Base-by-base conservation (phyloP, 495 filamentous ascomycete species). In the Niebla homalea region DNA sequence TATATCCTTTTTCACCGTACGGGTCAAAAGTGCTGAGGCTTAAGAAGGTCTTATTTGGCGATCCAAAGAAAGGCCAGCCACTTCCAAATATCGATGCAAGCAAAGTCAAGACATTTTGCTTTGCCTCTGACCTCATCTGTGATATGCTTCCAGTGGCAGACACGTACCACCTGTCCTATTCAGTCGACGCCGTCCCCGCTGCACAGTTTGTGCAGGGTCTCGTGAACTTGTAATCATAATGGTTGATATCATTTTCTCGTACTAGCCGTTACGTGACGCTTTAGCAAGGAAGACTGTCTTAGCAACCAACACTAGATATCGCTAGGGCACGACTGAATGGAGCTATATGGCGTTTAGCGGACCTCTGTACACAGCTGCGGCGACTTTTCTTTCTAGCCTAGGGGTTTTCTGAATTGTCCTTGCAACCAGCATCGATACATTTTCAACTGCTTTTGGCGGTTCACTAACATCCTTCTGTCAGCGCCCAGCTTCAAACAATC, bases 351-450 rank as follows among this genome's bases (percentile, higher is more conserved):
- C 14, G 29, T 32, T 42, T 42, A 10, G 39, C 2, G 39, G 39
- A 32, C 14, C 29, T n/a, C 8, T 37, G 36, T 48, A 42, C 54
- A 49, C 43, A 38, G 16, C 16, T 26, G 15, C 14, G 18, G 11
- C n/a, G n/a, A n/a, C n/a, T n/a, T n/a, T n/a, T n/a, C n/a, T n/a
- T n/a, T 35, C n/a, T n/a, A n/a, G n/a, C n/a, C n/a, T n/a, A n/a
- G n/a, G n/a, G 77, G 76, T 67, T 96, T 98, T 51, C 65, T 71
- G 63, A 97, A 95, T 12, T 81, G 79, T 19, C 85, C 93, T 63
- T 98, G 92, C 63, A 97, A 81, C 92, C 92, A 76, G 70, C 89
- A 95, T 39, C 92, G 81, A 68, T 96, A 96, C 92, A 98, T 98
- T 68, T 97, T 97, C 8, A 96, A 66, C 65, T 87, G 81, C 56